Evolutionary conservation across 805 yeast genomes (phyloP).

Genomic region (Candida bentonensis): DNA sequence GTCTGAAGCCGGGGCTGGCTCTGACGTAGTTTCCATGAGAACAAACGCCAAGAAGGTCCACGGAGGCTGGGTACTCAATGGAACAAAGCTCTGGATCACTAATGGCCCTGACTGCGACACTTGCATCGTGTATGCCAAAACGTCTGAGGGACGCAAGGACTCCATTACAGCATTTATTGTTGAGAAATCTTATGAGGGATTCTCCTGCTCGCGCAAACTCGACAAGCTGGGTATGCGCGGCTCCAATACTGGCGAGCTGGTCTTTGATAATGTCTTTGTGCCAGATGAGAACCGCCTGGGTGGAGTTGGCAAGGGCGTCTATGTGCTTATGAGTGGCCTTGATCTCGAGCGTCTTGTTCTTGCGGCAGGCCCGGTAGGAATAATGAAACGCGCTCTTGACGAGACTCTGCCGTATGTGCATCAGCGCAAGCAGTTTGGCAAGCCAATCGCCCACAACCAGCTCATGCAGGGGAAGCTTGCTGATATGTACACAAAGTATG

Average conservation of each 20-base stretch:
- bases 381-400: constrained; percentile 20
- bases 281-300: constrained; percentile 21
- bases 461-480: constrained; percentile 21
- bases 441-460: constrained; percentile 20
- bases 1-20: constrained; percentile 22
- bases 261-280: constrained; percentile 20
- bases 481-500: constrained; percentile 21
- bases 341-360: constrained; percentile 20
- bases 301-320: constrained; percentile 17
- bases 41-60: constrained; percentile 17
- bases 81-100: constrained; percentile 22
- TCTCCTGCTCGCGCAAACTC: constrained; percentile 18
- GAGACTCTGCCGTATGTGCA: constrained; percentile 21
- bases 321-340: constrained; percentile 20
- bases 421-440: constrained; percentile 19
- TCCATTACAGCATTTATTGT: constrained; percentile 19
- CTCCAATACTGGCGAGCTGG: constrained; percentile 21
- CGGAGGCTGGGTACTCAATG: constrained; percentile 17
- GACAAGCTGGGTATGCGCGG: constrained; percentile 24
- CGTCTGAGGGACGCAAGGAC: constrained; percentile 14
- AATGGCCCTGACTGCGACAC: constrained; percentile 22
- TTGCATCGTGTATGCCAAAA: constrained; percentile 20
- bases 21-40: constrained; percentile 21
- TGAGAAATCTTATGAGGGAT: constrained; percentile 18
- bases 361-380: constrained; percentile 20